These are phyloP conservation scores for Castanea crenata DNA, from an alignment of 306 rosid genomes.

Conservation along the genomic window DNA sequence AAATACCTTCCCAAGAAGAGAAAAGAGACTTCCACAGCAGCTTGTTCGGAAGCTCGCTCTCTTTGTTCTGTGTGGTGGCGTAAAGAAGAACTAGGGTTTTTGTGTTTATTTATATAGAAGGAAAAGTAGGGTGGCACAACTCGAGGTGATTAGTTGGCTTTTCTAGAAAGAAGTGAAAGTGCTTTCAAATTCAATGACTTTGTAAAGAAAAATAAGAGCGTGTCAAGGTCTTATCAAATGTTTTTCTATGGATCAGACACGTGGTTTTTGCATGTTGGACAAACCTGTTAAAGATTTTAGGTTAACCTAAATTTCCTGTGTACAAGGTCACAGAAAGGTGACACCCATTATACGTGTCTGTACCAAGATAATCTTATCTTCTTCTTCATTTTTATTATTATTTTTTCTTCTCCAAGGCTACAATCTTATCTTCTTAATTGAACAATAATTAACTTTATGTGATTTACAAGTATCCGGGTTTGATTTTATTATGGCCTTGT, in stretches of 20 bases:
- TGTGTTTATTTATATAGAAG: neutral
- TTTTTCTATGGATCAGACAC: neutral
- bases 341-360: too few species aligned
- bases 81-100: conserved; percentile 14
- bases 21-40: conserved; percentile 14
- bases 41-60: neutral
- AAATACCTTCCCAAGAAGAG: neutral
- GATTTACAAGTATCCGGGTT: too few species aligned
- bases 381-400: too few species aligned
- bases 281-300: too few species aligned
- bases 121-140: neutral
- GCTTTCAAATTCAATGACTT: neutral
- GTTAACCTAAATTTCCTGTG: too few species aligned
- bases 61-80: neutral
- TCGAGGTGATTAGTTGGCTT: neutral
- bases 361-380: too few species aligned
- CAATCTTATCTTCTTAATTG: too few species aligned
- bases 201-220: neutral
- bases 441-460: too few species aligned
- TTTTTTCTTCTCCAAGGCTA: too few species aligned
- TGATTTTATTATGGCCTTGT: too few species aligned
- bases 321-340: too few species aligned
- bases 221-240: neutral
- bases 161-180: neutral
- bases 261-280: neutral